Base-by-base conservation (phyloP, 1,284 basidiomycete genomes). In the Moesziomyces globuligerus region DNA sequence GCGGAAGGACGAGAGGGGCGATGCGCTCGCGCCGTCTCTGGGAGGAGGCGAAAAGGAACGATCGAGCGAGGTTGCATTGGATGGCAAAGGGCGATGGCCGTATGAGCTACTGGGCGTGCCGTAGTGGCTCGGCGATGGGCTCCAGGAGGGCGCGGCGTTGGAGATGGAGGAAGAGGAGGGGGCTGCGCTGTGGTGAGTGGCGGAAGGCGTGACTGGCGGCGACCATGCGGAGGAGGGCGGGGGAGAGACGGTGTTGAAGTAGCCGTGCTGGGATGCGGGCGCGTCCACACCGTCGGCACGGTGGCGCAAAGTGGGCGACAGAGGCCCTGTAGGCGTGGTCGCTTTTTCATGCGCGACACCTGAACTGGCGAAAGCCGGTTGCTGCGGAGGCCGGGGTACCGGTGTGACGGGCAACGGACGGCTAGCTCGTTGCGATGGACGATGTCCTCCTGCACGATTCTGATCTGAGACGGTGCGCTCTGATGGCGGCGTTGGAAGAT, bases 21-120 rank as follows among this genome's bases (percentile, higher is more conserved):
- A 60, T 7, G 56, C 51, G 34, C n/a, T 52, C 17, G 50, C 6
- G 21, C 39, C 44, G 4, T 65, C 58, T 20, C 28, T 50, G 9
- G 55, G 55, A 20, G 59, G 59, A 13, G 67, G 67, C 4, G 67
- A 70, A 38, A 70, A 60, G 32, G 67, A 70, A 4, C 56, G 48
- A 36, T 70, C 60, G 18, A 48, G 13, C 20, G 55, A 52, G 9
- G 47, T 40, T 20, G 59, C 56, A 3, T 60, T 56, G 20, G 56
- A 56, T n/a, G 67, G 67, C 23, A 70, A 40, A 4, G 55, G 67
- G 15, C 67, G 59, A 34, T 70, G 60, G 28, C 55, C 46, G 21
- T 51, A 64, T 3, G 56, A 32, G 41, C 50, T 70, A 25, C 34
- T 50, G 3, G 66, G 60, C n/a, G 67, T 70, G 40, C 52, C 56